A percentile compares a stretch with the other conserved stretches of the same genome.
phyloP scores from a whole-genome alignment of 306 rosid genomes.

The Trichosanthes cucumerina region DNA sequence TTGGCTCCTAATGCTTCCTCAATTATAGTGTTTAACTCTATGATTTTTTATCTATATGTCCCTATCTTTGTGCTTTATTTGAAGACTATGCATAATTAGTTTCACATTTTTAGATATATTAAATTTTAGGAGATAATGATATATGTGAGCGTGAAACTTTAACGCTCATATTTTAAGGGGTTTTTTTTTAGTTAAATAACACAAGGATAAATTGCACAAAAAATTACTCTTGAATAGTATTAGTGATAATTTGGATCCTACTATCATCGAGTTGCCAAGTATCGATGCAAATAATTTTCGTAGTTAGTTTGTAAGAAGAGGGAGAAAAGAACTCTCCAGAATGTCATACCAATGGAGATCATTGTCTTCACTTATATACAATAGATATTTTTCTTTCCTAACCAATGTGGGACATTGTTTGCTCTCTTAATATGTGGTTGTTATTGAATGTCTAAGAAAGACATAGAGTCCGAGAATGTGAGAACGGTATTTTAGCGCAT shows the following conservation, averaged over 20 bases:
- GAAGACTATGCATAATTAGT: neutral
- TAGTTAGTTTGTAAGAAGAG: neutral
- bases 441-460: neutral
- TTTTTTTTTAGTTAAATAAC: neutral
- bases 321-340: neutral
- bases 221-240: neutral
- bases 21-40: neutral
- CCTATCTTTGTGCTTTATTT: neutral
- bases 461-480: neutral
- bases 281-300: neutral
- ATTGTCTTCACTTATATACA: too few species aligned
- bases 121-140: neutral
- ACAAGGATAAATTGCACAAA: neutral
- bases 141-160: too few species aligned
- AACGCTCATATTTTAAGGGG: too few species aligned
- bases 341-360: too few species aligned
- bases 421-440: too few species aligned
- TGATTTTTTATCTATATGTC: neutral
- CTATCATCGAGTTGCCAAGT: neutral
- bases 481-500: neutral
- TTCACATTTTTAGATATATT: neutral
- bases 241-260: neutral
- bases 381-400: too few species aligned
- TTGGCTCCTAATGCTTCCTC: neutral
- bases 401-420: too few species aligned